Evolutionary conservation across 1,284 basidiomycete species (phyloP).

Genomic region (Paramarasmius palmivorus): DNA sequence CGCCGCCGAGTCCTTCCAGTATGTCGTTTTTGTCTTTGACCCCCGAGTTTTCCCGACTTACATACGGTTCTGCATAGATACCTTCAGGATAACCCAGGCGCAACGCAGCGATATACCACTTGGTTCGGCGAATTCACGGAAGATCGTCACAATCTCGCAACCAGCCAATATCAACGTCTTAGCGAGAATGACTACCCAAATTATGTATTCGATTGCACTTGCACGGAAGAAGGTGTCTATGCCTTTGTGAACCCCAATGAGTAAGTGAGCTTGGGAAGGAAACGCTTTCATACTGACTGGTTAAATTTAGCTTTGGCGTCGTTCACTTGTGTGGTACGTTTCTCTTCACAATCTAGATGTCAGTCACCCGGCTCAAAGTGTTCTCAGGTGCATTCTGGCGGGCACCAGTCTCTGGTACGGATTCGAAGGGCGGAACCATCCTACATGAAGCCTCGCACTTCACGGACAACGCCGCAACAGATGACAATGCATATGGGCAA

Average conservation of each 20-base stretch:
- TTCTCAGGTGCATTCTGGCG: background rate
- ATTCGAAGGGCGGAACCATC: conserved; percentile 7
- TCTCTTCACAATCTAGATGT: background rate
- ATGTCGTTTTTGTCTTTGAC: background rate
- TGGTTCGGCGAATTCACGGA: background rate
- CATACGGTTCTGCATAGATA: background rate
- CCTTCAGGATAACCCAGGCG: background rate
- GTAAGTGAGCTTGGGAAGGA: background rate
- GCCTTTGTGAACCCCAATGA: background rate
- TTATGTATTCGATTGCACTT: background rate
- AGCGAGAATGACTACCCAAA: background rate
- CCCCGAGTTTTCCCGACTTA: too few relatives aligned
- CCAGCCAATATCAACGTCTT: background rate
- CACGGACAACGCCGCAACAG: conserved; percentile 41
- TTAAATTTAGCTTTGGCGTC: background rate
- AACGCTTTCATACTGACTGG: background rate
- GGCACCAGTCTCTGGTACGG: conserved; percentile 1
- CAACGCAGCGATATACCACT: background rate
- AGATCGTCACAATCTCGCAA: background rate
- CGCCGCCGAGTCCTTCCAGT: background rate
- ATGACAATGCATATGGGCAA: conserved; percentile 48
- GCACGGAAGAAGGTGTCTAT: background rate
- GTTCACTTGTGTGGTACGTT: conserved; percentile 1
- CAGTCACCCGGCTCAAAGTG: background rate
- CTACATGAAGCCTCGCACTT: conserved; percentile 47